Evolutionary conservation across 1,284 basidiomycete genomes (phyloP).

Genomic region (Anthracocystis setariae): DNA sequence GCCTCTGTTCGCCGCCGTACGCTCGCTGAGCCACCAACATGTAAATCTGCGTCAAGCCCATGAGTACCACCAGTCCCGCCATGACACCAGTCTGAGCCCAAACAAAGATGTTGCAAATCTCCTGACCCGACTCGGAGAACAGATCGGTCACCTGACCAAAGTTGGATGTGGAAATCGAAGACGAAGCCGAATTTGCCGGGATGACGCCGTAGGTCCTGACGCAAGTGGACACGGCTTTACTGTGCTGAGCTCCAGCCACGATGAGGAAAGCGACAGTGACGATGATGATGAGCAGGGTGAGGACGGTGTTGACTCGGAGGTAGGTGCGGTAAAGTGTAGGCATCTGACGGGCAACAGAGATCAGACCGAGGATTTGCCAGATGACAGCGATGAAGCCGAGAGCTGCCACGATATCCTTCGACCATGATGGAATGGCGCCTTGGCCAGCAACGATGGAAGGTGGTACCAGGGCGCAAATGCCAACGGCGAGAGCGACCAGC

Average conservation of each 20-base stretch:
- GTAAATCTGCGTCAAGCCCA: conserved; percentile 66
- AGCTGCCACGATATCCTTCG: conserved; percentile 58
- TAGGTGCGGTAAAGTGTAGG: conserved; percentile 60
- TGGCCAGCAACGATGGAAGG: conserved; percentile 61
- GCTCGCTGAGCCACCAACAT: conserved; percentile 61
- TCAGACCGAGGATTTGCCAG: conserved; percentile 62
- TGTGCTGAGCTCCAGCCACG: conserved; percentile 54
- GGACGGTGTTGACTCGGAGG: conserved; percentile 60
- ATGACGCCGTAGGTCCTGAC: conserved; percentile 44
- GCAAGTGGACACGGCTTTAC: conserved; percentile 47
- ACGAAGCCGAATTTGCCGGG: conserved; percentile 17
- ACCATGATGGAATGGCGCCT: conserved; percentile 56
- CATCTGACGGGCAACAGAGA: conserved; percentile 51
- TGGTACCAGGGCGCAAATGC: conserved; percentile 58
- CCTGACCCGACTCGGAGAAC: conserved; percentile 24
- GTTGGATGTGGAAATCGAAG: conserved; percentile 14
- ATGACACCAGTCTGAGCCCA: conserved; percentile 65
- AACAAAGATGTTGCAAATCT: conserved; percentile 63
- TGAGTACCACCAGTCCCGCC: conserved; percentile 57
- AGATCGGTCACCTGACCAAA: conserved; percentile 24
- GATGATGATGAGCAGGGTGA: conserved; percentile 52
- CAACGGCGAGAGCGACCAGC: conserved; percentile 55
- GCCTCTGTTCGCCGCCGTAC: conserved; percentile 61
- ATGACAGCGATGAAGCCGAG: conserved; percentile 56
- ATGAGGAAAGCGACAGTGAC: conserved; percentile 59